Base-by-base conservation (phyloP, 176 grass and related monocot genomes). In the Ensete glaucum region DNA sequence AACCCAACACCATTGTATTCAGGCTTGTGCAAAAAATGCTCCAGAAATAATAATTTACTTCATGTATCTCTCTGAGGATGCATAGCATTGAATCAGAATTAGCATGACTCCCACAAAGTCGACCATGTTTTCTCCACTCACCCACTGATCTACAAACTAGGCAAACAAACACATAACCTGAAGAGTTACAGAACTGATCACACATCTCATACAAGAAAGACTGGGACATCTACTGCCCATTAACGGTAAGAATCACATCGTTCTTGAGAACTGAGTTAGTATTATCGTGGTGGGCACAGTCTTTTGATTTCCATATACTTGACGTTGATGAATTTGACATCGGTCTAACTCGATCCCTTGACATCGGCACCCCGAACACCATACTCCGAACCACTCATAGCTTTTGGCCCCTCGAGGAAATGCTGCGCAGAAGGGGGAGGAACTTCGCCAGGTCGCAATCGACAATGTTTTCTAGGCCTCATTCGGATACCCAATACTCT, bases 401-500 rank as follows among this genome's bases (percentile, higher is more conserved):
- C 50, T 54, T 67, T 78, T 17, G 50, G 62, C 9, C 34, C 68
- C 22, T 80, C 56, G 9, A 63, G 12, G 50, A 48, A 64, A 14
- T 71, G 69, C 78, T 73, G 54, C 43, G 57, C 78, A 19, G 27
- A 2, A 29, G 13, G 43, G 57, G 34, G 34, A 23, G 57, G 12
- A 1, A 52, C 9, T 25, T 53, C 22, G 24, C 34, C 56, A 50
- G 55, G 21, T 23, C 56, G 43, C 8, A 43, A 20, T 11, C n/a
- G 34, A 1, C 19, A 3, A 1, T 58, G 56, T 70, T 80, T 64
- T n/a, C 2, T 26, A 43, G 54, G 15, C 15, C 15, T 80, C 27
- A 21, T 80, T 64, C 22, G 60, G 29, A 80, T 53, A 52, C 69
- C 55, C 50, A 80, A 49, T 53, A 80, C 24, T 15, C 69, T 50